Base-by-base conservation (phyloP, 2,329 filamentous ascomycete species). In the Xylaria sp. region DNA sequence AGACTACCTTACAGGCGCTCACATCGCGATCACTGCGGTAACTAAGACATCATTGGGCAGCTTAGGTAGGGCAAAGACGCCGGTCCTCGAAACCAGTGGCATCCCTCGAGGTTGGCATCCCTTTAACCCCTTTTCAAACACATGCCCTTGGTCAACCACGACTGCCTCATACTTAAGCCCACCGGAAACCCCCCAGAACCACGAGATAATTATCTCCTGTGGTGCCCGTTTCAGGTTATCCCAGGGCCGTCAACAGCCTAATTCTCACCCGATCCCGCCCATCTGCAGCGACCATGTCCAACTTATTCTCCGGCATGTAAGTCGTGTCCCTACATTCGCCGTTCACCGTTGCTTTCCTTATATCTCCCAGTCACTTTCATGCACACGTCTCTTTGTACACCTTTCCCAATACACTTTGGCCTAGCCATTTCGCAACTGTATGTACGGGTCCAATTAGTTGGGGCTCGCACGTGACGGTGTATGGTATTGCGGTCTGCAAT, bases 281-380 rank as follows among this genome's bases (percentile, higher is more conserved):
- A 66, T 69, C 64, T 55, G 71, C 71, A 72, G 70, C 72, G 74
- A 81, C 75, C 77, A 88, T 88, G 86, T 88, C 86, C 74, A 87
- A 87, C 80, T 81, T 88, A 74, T 88, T 88, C 78, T 88, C 86
- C 75, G 86, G 86, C 80, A 88, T 88, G 86, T 88, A 82, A 86
- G 86, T 71, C 2, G 39, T 63, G 52, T 57, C 59, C 60, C 41
- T 67, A 48, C 59, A 65, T 68, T 52, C 43, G 64, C 46, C 39
- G 46, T 46, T 30, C 25, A 41, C 30, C 20, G 28, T 57, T 43
- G 46, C 20, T 56, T 63, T 64, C 45, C 10, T 12, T 25, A 34
- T 52, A 13, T 57, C 41, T 53, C 25, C 50, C 13, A 25, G 43
- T 20, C 13, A 15, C 28, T 64, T 10, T 28, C 55, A 41, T 39